phyloP scores from a whole-genome alignment of 2,329 filamentous ascomycete species.

The Tolypocladium inflatum region DNA sequence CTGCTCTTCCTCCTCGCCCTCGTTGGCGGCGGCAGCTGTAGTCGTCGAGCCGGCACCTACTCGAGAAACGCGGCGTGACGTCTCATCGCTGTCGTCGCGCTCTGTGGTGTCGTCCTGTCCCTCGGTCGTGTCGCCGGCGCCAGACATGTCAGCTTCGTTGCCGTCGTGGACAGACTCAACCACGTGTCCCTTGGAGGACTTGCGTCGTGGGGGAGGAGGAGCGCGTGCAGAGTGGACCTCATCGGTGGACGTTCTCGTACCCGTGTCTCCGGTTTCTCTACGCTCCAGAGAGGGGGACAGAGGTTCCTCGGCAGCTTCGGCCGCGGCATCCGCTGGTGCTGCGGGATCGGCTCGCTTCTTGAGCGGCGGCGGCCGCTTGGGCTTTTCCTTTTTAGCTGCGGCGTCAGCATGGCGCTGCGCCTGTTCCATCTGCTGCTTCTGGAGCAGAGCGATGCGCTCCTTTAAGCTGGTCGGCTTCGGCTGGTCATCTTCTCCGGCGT shows the following conservation, averaged over 20 bases:
- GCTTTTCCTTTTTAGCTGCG: constrained; percentile 75
- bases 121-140: constrained; percentile 54
- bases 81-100: constrained; percentile 66
- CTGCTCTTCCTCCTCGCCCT: constrained; percentile 62
- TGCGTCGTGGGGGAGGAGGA: constrained; percentile 38
- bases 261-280: constrained; percentile 36
- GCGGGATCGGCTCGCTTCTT: constrained; percentile 54
- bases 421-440: constrained; percentile 89
- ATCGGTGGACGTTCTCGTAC: constrained; percentile 42
- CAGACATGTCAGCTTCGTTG: constrained; percentile 57
- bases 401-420: constrained; percentile 73
- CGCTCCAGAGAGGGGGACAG: constrained; percentile 29
- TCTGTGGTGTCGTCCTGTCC: constrained; percentile 54
- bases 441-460: constrained; percentile 86
- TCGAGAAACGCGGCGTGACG: constrained; percentile 24
- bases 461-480: constrained; percentile 91
- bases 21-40: constrained; percentile 35
- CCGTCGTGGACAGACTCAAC: constrained; percentile 43
- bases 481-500: constrained; percentile 59
- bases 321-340: constrained; percentile 18
- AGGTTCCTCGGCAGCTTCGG: constrained; percentile 18
- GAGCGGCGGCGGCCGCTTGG: constrained; percentile 57
- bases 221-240: constrained; percentile 21
- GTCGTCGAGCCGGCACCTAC: constrained; percentile 24
- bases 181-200: constrained; percentile 36